Evolutionary conservation across 164 flowering plant species (phyloP).

Genomic region (Vitis rupestris): DNA sequence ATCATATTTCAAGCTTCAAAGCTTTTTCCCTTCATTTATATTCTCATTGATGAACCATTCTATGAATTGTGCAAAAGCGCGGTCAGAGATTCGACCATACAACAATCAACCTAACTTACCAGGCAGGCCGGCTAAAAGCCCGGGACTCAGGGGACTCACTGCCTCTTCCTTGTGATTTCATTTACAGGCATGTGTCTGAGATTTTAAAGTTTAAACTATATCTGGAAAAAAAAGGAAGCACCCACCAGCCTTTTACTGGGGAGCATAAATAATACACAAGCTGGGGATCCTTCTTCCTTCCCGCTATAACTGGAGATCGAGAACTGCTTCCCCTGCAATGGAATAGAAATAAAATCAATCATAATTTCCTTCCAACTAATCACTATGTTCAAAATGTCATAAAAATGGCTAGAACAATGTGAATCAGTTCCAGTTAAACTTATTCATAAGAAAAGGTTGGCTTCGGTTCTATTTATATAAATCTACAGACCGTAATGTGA

Average conservation of each 20-base stretch:
- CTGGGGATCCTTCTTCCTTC: background rate
- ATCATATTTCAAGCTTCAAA: background rate
- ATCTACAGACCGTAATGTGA: background rate
- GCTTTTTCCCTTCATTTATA: background rate
- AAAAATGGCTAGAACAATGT: background rate
- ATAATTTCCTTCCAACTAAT: background rate
- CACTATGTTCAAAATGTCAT: background rate
- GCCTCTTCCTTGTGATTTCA: conserved; percentile 5
- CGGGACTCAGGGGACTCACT: background rate
- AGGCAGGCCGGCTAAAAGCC: background rate
- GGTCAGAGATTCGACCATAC: background rate
- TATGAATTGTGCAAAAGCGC: no score
- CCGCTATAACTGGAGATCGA: conserved; percentile 19
- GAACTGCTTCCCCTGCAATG: conserved; percentile 36
- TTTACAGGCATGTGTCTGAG: conserved; percentile 7
- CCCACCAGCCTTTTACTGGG: background rate
- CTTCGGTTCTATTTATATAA: background rate
- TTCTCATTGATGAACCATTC: background rate
- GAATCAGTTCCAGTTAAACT: background rate
- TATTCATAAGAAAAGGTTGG: background rate
- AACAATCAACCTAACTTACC: background rate
- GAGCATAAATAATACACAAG: conserved; percentile 2
- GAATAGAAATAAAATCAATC: background rate
- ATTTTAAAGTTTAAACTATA: background rate
- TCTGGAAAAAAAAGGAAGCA: background rate